phyloP scores from a whole-genome alignment of 192 early-diverging fungal species.

The Thoreauomyces humboldtii region DNA sequence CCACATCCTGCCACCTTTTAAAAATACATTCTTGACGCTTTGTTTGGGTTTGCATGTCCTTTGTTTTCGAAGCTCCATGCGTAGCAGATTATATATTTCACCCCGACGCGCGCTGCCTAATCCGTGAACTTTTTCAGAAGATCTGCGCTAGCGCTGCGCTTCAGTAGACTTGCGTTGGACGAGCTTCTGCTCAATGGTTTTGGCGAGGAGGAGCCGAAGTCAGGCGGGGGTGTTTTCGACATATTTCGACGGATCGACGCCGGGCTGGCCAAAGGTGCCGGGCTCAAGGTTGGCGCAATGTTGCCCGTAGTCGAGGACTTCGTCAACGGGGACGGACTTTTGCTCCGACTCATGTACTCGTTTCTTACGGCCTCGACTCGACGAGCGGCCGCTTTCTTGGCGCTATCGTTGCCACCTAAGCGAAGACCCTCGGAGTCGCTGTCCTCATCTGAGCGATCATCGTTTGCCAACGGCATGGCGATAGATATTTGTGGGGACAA shows the following conservation, averaged over 20 bases:
- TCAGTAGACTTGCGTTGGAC: slow-evolving; percentile 12
- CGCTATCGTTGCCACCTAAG: neutral
- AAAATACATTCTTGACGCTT: no score
- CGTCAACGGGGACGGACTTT: neutral
- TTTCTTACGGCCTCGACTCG: slow-evolving; percentile 9
- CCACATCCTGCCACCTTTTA: no score
- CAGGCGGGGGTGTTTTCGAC: neutral
- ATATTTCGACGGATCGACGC: neutral
- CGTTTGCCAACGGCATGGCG: neutral
- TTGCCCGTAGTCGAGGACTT: neutral
- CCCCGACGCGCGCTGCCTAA: no score
- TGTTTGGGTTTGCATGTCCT: no score
- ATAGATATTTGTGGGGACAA: slow-evolving; percentile 11
- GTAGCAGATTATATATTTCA: no score
- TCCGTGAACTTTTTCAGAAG: slow-evolving; percentile 15
- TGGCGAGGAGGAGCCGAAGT: neutral
- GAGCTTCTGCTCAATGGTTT: neutral
- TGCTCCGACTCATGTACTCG: neutral
- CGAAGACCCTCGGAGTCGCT: neutral
- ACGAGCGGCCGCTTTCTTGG: neutral
- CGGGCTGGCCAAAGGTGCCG: neutral
- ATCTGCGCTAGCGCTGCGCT: slow-evolving; percentile 14
- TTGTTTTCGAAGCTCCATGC: no score
- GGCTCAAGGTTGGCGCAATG: neutral
- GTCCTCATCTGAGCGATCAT: neutral